phyloP scores from a whole-genome alignment of 805 yeast species.

The Jamesozyma spencerorum region DNA sequence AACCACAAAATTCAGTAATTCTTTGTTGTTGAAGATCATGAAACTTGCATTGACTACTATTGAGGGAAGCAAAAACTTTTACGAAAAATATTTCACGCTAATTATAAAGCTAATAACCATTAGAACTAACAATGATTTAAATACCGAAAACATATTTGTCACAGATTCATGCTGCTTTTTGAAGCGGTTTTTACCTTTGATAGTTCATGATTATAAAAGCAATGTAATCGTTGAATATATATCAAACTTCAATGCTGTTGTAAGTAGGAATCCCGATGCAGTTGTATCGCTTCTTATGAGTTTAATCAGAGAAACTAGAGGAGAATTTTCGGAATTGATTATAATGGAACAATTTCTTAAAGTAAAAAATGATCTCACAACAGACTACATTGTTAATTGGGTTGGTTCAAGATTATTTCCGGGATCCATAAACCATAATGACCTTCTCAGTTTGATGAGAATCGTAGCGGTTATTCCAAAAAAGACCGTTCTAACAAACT shows the following conservation, averaged over 20 bases:
- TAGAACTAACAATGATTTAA: too few relatives aligned
- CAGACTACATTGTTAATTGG: constrained; percentile 16
- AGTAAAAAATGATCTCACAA: constrained; percentile 7
- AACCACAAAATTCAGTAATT: too few relatives aligned
- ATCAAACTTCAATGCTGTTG: too few relatives aligned
- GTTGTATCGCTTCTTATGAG: constrained; percentile 10
- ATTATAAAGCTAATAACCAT: too few relatives aligned
- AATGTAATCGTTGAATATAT: too few relatives aligned
- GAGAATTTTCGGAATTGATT: constrained; percentile 10
- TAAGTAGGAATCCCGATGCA: neutral
- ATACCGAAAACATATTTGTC: too few relatives aligned
- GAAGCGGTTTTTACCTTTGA: too few relatives aligned
- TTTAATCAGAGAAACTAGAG: constrained; percentile 6
- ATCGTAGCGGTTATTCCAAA: constrained; percentile 13
- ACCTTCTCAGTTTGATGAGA: constrained; percentile 10
- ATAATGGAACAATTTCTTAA: constrained; percentile 11
- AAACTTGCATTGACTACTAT: too few relatives aligned
- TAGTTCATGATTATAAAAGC: too few relatives aligned
- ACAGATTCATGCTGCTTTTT: too few relatives aligned
- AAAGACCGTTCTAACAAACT: constrained; percentile 12
- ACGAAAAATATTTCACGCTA: too few relatives aligned
- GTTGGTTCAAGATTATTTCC: constrained; percentile 20
- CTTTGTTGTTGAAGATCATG: neutral
- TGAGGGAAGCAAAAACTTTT: too few relatives aligned
- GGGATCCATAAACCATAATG: constrained; percentile 9